These are phyloP conservation scores for Neurospora hispaniola DNA, from an alignment of 495 filamentous ascomycete genomes.

Conservation along the genomic window DNA sequence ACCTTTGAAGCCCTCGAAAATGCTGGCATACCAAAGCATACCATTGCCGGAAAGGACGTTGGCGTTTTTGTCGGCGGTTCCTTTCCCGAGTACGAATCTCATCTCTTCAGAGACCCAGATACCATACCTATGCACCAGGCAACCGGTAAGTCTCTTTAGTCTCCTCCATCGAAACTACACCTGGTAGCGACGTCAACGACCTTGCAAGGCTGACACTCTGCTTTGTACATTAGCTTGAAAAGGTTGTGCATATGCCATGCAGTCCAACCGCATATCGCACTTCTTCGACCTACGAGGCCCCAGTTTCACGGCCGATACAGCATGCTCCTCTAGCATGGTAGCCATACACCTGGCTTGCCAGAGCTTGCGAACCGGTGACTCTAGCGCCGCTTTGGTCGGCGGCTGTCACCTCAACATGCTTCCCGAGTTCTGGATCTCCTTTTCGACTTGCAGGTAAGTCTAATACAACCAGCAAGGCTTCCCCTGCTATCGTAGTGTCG, in stretches of 20 bases:
- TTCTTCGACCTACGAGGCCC: conserved; percentile 48
- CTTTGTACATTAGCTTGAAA: conserved; percentile 18
- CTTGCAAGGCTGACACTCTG: background rate
- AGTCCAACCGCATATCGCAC: conserved; percentile 53
- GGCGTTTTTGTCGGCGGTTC: conserved; percentile 82
- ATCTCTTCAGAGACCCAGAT: conserved; percentile 69
- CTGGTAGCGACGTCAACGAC: background rate
- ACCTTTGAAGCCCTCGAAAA: conserved; percentile 83
- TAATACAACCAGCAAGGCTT: conserved; percentile 8
- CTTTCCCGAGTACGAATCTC: conserved; percentile 75
- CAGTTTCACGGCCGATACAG: conserved; percentile 73
- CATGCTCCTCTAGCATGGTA: conserved; percentile 67
- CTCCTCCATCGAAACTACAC: background rate
- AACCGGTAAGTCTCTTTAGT: conserved; percentile 21
- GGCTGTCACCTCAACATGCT: conserved; percentile 47
- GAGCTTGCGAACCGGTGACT: conserved; percentile 52
- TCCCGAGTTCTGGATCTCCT: conserved; percentile 45
- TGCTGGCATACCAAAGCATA: conserved; percentile 73
- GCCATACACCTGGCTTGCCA: conserved; percentile 70
- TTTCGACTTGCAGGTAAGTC: conserved; percentile 25
- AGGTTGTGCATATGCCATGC: conserved; percentile 37
- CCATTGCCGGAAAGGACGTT: conserved; percentile 61
- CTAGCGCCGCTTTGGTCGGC: conserved; percentile 41
- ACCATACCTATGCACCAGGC: conserved; percentile 40
- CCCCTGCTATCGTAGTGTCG: conserved; percentile 38